A percentile compares a stretch with the other conserved stretches of the same genome.
These are phyloP conservation scores for Tetradesmus lagerheimii DNA, from an alignment of 139 green algal species.

Conservation along the genomic window DNA sequence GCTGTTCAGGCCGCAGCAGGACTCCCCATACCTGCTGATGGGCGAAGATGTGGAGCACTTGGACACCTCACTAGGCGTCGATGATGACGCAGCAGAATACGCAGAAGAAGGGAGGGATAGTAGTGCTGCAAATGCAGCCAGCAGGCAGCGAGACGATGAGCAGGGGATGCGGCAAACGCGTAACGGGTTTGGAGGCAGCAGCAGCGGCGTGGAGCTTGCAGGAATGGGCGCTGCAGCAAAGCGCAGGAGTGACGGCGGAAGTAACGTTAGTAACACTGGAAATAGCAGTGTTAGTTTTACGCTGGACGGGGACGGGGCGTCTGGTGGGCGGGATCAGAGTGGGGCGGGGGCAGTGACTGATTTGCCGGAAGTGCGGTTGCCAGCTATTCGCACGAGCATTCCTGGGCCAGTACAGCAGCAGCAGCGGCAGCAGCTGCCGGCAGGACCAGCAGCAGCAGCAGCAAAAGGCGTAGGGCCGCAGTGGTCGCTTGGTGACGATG, in stretches of 20 bases:
- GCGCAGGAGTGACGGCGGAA: conserved; percentile 19
- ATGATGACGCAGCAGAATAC: neutral
- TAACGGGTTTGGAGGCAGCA: conserved; percentile 6
- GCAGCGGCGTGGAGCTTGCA: neutral
- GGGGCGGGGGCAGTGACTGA: neutral
- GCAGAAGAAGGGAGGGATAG: neutral
- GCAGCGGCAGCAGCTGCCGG: neutral
- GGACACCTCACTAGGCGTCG: conserved; percentile 24
- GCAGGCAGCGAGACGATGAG: neutral
- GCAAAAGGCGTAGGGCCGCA: neutral
- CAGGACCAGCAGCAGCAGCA: neutral
- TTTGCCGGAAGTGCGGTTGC: conserved; percentile 1
- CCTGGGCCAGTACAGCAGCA: neutral
- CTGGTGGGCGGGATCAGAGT: conserved; percentile 1
- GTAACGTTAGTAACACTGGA: neutral
- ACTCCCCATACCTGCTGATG: conserved; percentile 50
- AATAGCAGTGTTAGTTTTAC: neutral
- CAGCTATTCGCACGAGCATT: conserved; percentile 21
- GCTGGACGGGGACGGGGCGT: neutral
- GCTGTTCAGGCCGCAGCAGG: conserved; percentile 52
- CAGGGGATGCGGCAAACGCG: neutral
- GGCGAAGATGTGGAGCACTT: conserved; percentile 20
- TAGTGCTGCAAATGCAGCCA: neutral
- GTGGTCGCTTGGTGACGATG: conserved; percentile 31
- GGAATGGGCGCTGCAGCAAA: neutral